phyloP scores from a whole-genome alignment of 1,139 yeast species.

The Sugiyamaella paludigena region DNA sequence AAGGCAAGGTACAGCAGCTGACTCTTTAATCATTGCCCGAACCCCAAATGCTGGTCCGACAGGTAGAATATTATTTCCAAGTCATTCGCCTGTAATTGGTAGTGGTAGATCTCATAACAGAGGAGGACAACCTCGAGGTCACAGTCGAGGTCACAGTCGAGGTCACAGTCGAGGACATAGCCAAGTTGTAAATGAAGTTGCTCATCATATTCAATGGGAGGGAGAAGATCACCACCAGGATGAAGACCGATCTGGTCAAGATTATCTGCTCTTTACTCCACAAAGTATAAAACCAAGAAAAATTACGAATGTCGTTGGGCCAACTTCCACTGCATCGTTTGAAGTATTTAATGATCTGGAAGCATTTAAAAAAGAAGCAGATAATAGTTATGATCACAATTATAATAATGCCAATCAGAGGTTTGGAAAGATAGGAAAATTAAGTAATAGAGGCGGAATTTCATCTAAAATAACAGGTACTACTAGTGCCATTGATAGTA shows the following conservation, averaged over 20 bases:
- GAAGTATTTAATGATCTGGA: conserved; percentile 26
- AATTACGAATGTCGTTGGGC: not conserved
- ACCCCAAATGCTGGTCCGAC: conserved; percentile 14
- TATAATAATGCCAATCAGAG: not conserved
- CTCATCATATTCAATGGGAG: too few relatives aligned
- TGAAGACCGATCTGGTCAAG: too few relatives aligned
- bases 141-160: not conserved
- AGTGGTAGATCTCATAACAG: conserved; percentile 12
- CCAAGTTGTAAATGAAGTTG: too few relatives aligned
- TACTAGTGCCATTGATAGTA: not conserved
- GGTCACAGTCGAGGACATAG: too few relatives aligned
- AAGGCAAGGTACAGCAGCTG: conserved; percentile 20
- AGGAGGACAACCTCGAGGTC: conserved; percentile 2
- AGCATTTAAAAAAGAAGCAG: conserved; percentile 25
- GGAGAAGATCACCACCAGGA: not conserved
- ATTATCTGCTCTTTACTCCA: not conserved
- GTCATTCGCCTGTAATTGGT: conserved; percentile 17
- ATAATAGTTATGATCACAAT: conserved; percentile 10
- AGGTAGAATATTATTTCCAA: conserved; percentile 22
- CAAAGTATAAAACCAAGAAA: not conserved
- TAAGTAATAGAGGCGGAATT: too few relatives aligned
- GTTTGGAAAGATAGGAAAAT: too few relatives aligned
- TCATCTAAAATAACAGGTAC: too few relatives aligned
- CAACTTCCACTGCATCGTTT: conserved; percentile 6
- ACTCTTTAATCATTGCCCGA: not conserved